Base-by-base conservation (phyloP, 257 asterid species). In the Primulina huaijiensis region DNA sequence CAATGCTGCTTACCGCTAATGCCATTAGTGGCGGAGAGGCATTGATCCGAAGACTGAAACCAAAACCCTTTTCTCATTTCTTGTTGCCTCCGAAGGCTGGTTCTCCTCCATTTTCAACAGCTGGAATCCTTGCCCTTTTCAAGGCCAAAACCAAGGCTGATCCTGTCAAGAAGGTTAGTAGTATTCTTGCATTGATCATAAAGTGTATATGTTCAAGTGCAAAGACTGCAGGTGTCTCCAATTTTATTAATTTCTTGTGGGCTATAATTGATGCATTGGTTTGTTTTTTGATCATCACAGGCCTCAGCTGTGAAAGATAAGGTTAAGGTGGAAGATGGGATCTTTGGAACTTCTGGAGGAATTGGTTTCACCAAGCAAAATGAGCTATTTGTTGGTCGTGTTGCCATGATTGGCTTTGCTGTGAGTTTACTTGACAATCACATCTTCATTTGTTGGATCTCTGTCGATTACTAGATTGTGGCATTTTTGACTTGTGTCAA, bases 341-440 rank as follows among this genome's bases (percentile, higher is more conserved):
- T 91, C 19, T 89, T 91, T 69, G 97, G 97, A 4, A 91, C 97
- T 11, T 91, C 97, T 0, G 97, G 97, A 64, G 97, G 97, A 58
- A 84, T 91, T 77, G 97, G 97, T 55, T 91, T 91, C 16, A 89
- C 96, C 10, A 91, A 91, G 83, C 87, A 86, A 72, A 91, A 91
- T 81, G 97, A 91, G 79, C 95, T 91, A 73, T 91, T 89, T 77
- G 97, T 91, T 27, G 97, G 97, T 25, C 95, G 97, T 60, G 96
- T 91, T 56, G 97, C 97, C 68, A 91, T 91, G 97, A 80, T 91
- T 79, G 97, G 97, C 17, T 91, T 91, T 72, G 97, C 97, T 74
- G 97, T 91, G 25, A 82, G 90, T 82, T 59, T 27, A 17, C 5
- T 23, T 27, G 52, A 40, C 6, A 16, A 17, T 52, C 16, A 50